phyloP scores from a whole-genome alignment of 2,329 filamentous ascomycete genomes.

The Penicillium sp. region DNA sequence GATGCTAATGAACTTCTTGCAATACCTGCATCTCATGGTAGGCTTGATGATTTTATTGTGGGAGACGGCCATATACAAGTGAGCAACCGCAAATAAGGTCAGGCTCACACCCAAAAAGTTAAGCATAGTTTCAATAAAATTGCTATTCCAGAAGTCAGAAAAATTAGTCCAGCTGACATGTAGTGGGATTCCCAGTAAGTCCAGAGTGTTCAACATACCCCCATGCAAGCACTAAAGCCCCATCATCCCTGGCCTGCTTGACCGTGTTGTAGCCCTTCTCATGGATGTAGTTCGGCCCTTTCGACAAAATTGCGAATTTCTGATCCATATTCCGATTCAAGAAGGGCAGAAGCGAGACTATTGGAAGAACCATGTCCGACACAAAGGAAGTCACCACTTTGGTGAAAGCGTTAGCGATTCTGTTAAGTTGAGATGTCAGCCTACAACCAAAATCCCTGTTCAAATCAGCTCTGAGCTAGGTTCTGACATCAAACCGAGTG shows the following conservation, averaged over 20 bases:
- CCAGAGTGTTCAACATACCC: conserved; percentile 52
- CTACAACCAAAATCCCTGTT: neutral
- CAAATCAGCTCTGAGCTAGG: neutral
- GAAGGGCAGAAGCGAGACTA: conserved; percentile 70
- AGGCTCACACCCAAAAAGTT: conserved; percentile 70
- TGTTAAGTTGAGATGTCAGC: neutral
- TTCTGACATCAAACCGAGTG: conserved; percentile 72
- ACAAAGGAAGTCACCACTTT: conserved; percentile 73
- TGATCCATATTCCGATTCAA: conserved; percentile 73
- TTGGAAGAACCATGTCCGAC: conserved; percentile 70
- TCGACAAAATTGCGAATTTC: conserved; percentile 70
- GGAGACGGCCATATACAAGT: conserved; percentile 63
- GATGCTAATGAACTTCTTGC: conserved; percentile 57
- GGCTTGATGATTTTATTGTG: conserved; percentile 73
- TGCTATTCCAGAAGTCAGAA: conserved; percentile 12
- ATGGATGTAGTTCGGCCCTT: conserved; percentile 58
- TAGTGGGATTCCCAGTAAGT: too few species aligned
- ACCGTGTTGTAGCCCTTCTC: conserved; percentile 70
- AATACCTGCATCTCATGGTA: conserved; percentile 67
- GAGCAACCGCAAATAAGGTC: conserved; percentile 67
- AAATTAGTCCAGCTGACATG: neutral
- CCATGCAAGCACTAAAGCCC: conserved; percentile 73
- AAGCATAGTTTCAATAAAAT: conserved; percentile 54
- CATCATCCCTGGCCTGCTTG: conserved; percentile 69
- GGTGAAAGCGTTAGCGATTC: conserved; percentile 72